phyloP scores from a whole-genome alignment of 208 protist species.

The Kentomonas sorsogonicus region DNA sequence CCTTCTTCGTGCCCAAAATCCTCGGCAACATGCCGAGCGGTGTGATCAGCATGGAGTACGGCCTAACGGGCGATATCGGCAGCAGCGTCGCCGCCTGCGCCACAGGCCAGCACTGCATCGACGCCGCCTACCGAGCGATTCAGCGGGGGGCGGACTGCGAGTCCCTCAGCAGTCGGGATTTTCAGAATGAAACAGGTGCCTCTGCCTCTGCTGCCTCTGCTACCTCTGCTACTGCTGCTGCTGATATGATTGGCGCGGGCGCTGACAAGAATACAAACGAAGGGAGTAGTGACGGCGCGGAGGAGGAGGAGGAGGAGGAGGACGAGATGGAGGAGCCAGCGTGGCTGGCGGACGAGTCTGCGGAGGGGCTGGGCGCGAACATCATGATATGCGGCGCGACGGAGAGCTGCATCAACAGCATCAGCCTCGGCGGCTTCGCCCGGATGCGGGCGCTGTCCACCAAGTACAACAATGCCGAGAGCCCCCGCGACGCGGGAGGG shows the following conservation, averaged over 20 bases:
- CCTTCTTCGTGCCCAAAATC: slow-evolving; percentile 95
- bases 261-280: no score
- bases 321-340: no score
- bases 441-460: slow-evolving; percentile 91
- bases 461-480: slow-evolving; percentile 91
- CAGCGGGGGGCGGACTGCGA: slow-evolving; percentile 41
- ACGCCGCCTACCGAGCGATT: slow-evolving; percentile 90
- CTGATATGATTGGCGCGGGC: no score
- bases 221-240: no score
- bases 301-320: no score
- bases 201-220: no score
- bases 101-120: slow-evolving; percentile 96
- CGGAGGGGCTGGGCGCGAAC: no score
- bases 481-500: no score
- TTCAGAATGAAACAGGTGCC: slow-evolving; percentile 33
- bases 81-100: slow-evolving; percentile 95
- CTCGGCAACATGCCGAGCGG: slow-evolving; percentile 96
- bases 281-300: no score
- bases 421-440: slow-evolving; percentile 93
- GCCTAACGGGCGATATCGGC: slow-evolving; percentile 88
- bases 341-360: no score
- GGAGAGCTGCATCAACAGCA: slow-evolving; percentile 91
- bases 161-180: slow-evolving; percentile 52
- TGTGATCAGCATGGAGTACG: slow-evolving; percentile 84
- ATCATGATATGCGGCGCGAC: slow-evolving; percentile 91